Conservation (phyloP, 345 rosid genomes). For the Lagerstroemia speciosa region DNA sequence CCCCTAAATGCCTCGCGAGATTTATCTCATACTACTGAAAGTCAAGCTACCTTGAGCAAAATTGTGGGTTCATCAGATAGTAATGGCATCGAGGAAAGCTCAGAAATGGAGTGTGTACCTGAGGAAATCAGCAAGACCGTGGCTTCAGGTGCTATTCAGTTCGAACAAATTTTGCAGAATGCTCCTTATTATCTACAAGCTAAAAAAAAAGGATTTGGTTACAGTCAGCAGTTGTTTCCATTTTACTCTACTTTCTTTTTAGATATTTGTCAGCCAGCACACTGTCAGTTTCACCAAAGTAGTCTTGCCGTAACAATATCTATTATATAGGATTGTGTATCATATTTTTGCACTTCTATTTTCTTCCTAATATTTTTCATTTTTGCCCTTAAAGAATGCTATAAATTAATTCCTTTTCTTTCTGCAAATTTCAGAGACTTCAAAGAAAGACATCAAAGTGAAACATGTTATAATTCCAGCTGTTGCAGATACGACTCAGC, state of each 20-base stretch:
- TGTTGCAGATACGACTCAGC: constrained; percentile 58
- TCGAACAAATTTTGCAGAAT: neutral
- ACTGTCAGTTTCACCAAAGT: neutral
- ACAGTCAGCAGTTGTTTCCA: neutral
- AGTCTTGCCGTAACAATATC: neutral
- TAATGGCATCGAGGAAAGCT: constrained; percentile 18
- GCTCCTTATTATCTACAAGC: neutral
- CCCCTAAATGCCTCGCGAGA: constrained; percentile 19
- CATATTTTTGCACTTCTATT: neutral
- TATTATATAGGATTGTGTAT: neutral
- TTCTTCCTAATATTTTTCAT: neutral
- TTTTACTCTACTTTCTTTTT: neutral
- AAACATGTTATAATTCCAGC: constrained; percentile 28
- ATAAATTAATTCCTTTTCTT: neutral
- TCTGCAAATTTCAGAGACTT: neutral
- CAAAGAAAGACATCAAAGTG: constrained; percentile 23
- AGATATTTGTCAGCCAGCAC: neutral
- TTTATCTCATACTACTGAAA: constrained; percentile 18
- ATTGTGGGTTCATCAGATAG: constrained; percentile 21
- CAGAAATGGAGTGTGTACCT: constrained; percentile 14
- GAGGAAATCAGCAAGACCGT: constrained; percentile 18
- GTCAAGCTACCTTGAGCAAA: constrained; percentile 11
- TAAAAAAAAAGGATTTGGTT: neutral
- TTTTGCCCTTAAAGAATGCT: neutral
- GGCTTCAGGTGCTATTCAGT: constrained; percentile 23